Evolutionary conservation across 345 rosid genomes (phyloP), one percentile per base, ranked within the genome.

Genomic region (Triadica sebifera): DNA sequence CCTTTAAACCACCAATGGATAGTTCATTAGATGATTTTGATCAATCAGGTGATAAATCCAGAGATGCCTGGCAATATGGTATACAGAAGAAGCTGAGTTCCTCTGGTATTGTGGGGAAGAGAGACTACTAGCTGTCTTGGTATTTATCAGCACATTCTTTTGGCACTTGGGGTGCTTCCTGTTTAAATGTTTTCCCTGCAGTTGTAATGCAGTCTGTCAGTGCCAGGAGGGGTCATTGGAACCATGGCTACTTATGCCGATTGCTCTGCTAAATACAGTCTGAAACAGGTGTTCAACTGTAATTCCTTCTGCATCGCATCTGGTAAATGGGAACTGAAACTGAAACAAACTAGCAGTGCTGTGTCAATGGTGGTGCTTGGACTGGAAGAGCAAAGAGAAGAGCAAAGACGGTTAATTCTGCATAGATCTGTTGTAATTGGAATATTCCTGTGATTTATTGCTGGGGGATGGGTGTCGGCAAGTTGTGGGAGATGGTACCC

Each of bases 11-110:
- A 19, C 73, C 81, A 8, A 63, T 84, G 81, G 98, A 89, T 72
- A 84, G 78, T 80, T 76, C 85, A 41, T 77, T 84, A 69, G 97
- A 87, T 82, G 91, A 88, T 67, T 81, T 86, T 81, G 87, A 85
- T 79, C 93, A 80, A 57, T 72, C 86, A 0, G 92, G 87, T 49
- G 94, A 88, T 55, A 86, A 84, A 77, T 80, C 88, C 64, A 86
- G 91, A 77, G 93, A 90, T 76, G 88, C 91, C 80, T 91, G 92
- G 98, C 97, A 89, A 80, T 81, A 88, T 70, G 93, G 92, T 72
- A 79, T 81, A 70, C 95, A 77, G 73, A 77, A 41, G 50, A 77
- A 58, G 77, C 70, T 60, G 24, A 74, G 50, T 47, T 81, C 84
- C 63, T 82, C 87, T 19, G 78, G 87, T 62, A 67, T 82, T 55